Evolutionary conservation across 805 yeast genomes (phyloP).

Genomic region (Zygosaccharomyces bisporus): DNA sequence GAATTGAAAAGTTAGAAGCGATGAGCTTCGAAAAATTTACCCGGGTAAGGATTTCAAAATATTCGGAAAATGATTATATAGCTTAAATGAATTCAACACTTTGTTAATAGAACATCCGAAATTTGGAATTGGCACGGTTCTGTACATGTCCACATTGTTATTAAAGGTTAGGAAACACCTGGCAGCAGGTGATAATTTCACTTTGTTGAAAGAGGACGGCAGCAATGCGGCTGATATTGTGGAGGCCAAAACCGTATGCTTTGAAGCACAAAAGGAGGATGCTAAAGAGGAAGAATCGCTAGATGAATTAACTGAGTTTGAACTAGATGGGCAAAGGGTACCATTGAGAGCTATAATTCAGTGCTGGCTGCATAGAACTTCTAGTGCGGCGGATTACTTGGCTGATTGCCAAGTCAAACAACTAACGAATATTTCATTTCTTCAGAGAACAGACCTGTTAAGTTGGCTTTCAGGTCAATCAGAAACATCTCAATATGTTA

Average conservation of each 20-base stretch:
- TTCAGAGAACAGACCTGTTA: slow-evolving; percentile 79
- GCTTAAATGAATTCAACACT: background rate
- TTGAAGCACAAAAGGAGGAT: slow-evolving; percentile 23
- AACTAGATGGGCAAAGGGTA: slow-evolving; percentile 46
- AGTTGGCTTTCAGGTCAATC: slow-evolving; percentile 76
- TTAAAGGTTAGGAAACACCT: slow-evolving; percentile 22
- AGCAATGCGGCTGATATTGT: slow-evolving; percentile 37
- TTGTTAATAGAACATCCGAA: background rate
- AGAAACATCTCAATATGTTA: slow-evolving; percentile 54
- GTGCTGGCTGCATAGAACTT: slow-evolving; percentile 73
- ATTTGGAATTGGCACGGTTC: background rate
- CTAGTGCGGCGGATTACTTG: slow-evolving; percentile 77
- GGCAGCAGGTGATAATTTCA: slow-evolving; percentile 18
- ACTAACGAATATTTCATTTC: slow-evolving; percentile 69
- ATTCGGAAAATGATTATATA: background rate
- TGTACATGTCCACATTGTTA: slow-evolving; percentile 11
- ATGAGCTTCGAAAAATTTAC: slow-evolving; percentile 2
- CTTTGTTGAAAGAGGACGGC: slow-evolving; percentile 20
- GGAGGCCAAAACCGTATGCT: slow-evolving; percentile 33
- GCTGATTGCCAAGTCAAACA: slow-evolving; percentile 61
- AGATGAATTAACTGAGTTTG: slow-evolving; percentile 51
- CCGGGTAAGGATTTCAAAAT: background rate
- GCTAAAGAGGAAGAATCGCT: slow-evolving; percentile 33
- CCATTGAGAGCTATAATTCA: slow-evolving; percentile 61
- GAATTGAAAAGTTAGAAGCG: slow-evolving; percentile 1